Evolutionary conservation across 1,139 yeast species (phyloP), one percentile per base, ranked within the genome.

Genomic region (Citeromyces hawaiiensis): DNA sequence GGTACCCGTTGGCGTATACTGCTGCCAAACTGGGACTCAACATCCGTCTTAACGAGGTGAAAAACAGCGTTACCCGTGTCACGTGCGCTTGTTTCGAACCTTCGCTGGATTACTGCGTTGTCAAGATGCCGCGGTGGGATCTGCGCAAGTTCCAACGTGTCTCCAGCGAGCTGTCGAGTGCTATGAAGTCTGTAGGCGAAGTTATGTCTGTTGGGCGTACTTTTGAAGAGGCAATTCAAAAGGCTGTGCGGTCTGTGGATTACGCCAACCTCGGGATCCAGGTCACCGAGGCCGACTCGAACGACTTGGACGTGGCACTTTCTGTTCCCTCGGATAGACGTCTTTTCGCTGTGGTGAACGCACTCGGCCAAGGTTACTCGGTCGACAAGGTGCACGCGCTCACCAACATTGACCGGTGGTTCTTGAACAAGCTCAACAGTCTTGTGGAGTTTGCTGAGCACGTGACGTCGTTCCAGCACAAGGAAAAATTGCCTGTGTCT

Each of bases 101-200:
- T 36, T 85, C 96, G 30, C 74, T 91, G 56, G 98, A 91, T 63
- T 91, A 91, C 62, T 78, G 87, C 70, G 98, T 91, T 42, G 86
- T 94, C 52, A 91, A 91, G 71, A 87, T 91, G 54, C 98, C 98
- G 53, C 79, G 96, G 65, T 91, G 98, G 98, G 98, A 91, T 68
- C 70, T 91, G 61, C 66, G 91, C 47, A 91, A 91, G 69, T 91
- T 91, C 70, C 93, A 85, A 60, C 94, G 86, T 56, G 97, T 88
- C 45, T 81, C 85, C 60, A 77, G 94, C 60, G 87, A 82, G 51
- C 82, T 88, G 57, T 95, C 96, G 37, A 85, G 96, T 23, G 79
- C 96, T 39, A 91, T 91, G 98, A 91, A 91, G 64, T 88, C 97
- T 37, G 98, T 91, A 43, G 98, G 98, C 61, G 98, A 91, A 64